Conservation (phyloP, 306 rosid species). For the Dryas drummondii region DNA sequence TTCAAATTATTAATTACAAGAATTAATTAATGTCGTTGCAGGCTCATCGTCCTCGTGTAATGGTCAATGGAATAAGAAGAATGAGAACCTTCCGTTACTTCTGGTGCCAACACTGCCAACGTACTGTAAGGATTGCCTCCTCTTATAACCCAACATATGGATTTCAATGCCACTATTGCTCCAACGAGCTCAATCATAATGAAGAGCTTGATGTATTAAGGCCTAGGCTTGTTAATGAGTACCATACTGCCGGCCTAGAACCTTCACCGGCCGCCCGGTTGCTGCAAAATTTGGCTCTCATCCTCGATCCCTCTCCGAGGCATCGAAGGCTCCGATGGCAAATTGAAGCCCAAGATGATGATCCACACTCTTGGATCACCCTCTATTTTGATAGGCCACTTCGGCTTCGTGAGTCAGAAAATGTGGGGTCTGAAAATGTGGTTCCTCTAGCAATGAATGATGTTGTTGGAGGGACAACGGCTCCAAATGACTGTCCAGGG, state of each 20-base stretch:
- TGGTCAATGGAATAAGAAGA: slow-evolving; percentile 56
- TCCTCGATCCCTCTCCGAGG: slow-evolving; percentile 41
- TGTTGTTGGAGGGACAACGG: slow-evolving; percentile 7
- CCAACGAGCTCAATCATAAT: neutral
- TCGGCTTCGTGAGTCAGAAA: no score
- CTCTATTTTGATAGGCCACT: slow-evolving; percentile 27
- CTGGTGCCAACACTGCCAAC: slow-evolving; percentile 24
- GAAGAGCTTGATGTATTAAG: slow-evolving; percentile 45
- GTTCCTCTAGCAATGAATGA: slow-evolving; percentile 21
- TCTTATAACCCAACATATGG: slow-evolving; percentile 15
- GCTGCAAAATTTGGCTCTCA: slow-evolving; percentile 33
- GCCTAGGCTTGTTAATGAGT: slow-evolving; percentile 34
- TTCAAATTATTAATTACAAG: neutral
- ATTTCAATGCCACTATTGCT: slow-evolving; percentile 5
- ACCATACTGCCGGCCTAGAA: slow-evolving; percentile 12
- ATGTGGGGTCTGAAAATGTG: neutral
- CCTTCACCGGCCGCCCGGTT: slow-evolving; percentile 27
- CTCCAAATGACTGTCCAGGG: slow-evolving; percentile 26
- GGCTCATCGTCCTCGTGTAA: slow-evolving; percentile 47
- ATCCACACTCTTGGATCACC: slow-evolving; percentile 48
- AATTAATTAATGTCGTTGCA: slow-evolving; percentile 37
- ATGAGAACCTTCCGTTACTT: slow-evolving; percentile 62
- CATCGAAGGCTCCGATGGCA: slow-evolving; percentile 21
- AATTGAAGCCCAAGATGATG: slow-evolving; percentile 15
- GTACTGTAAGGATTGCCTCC: slow-evolving; percentile 9